phyloP scores from a whole-genome alignment of 768 basidiomycete genomes.

The Scleroderma citrinum region DNA sequence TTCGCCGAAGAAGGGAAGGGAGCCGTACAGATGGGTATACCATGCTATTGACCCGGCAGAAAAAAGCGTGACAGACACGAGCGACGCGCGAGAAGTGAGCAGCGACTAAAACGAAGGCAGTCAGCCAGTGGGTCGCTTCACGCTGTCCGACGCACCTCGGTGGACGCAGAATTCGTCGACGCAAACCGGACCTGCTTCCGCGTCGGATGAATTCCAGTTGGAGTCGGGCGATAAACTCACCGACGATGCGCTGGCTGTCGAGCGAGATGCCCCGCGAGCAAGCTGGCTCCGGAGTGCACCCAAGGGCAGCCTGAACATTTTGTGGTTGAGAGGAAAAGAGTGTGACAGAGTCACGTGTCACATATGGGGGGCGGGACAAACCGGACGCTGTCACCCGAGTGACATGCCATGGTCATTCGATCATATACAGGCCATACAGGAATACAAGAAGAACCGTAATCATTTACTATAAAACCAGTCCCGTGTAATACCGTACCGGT shows the following conservation, averaged over 20 bases:
- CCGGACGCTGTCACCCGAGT: too few relatives aligned
- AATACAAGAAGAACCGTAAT: conserved; percentile 10
- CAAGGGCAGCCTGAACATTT: conserved; percentile 79
- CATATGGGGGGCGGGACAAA: conserved; percentile 42
- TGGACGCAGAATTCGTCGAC: conserved; percentile 53
- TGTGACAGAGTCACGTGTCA: conserved; percentile 39
- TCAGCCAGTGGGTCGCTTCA: too few relatives aligned
- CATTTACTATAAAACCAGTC: conserved; percentile 1
- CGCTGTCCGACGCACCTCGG: conserved; percentile 52
- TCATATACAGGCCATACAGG: conserved; percentile 5
- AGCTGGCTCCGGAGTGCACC: conserved; percentile 60
- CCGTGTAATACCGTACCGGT: conserved; percentile 13
- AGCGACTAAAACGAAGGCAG: conserved; percentile 43
- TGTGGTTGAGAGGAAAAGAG: conserved; percentile 45
- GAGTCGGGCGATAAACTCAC: conserved; percentile 34
- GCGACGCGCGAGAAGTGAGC: conserved; percentile 63
- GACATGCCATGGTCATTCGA: background rate
- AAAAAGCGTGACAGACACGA: conserved; percentile 69
- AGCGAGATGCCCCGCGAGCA: conserved; percentile 41
- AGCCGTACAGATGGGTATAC: conserved; percentile 94
- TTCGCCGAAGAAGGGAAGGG: conserved; percentile 83
- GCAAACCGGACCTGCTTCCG: conserved; percentile 62
- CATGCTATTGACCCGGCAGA: conserved; percentile 89
- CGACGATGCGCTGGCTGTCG: conserved; percentile 37
- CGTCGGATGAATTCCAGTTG: conserved; percentile 3